phyloP scores from a whole-genome alignment of 805 yeast genomes.

The Grigorovia yakushimaensis region DNA sequence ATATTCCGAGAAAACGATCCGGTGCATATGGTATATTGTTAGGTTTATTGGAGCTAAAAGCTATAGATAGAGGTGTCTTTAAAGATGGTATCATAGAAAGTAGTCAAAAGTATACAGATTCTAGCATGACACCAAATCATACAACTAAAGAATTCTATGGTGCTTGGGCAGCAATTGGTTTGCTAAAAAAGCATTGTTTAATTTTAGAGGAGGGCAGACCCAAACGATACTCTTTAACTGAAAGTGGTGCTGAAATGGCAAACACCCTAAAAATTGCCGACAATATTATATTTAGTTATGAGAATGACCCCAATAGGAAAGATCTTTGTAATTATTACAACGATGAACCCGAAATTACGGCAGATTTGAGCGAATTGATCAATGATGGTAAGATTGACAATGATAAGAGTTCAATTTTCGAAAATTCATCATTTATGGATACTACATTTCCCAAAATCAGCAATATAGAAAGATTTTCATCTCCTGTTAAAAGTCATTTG shows the following conservation, averaged over 20 bases:
- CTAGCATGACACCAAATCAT: constrained; percentile 51
- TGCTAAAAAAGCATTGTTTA: constrained; percentile 49
- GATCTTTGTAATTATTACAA: not conserved
- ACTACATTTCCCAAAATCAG: constrained; percentile 10
- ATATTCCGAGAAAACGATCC: constrained; percentile 64
- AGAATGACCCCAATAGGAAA: not conserved
- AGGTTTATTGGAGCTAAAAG: constrained; percentile 43
- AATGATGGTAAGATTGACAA: constrained; percentile 1
- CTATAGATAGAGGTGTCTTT: constrained; percentile 44
- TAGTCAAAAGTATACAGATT: constrained; percentile 48
- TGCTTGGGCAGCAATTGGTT: constrained; percentile 67
- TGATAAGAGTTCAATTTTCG: not conserved
- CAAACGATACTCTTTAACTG: constrained; percentile 51
- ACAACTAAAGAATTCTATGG: constrained; percentile 54
- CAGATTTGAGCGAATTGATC: constrained; percentile 14
- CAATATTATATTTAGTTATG: constrained; percentile 23
- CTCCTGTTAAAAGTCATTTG: not conserved
- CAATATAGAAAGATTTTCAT: not conserved
- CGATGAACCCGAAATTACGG: constrained; percentile 11
- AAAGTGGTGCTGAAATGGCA: constrained; percentile 59
- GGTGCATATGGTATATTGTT: constrained; percentile 80
- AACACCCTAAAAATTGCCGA: constrained; percentile 42
- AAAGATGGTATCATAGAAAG: constrained; percentile 46
- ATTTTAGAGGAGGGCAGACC: constrained; percentile 51
- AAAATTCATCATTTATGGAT: constrained; percentile 11